Conservation (phyloP, 2,329 filamentous ascomycete species). For the Beauveria varroae region DNA sequence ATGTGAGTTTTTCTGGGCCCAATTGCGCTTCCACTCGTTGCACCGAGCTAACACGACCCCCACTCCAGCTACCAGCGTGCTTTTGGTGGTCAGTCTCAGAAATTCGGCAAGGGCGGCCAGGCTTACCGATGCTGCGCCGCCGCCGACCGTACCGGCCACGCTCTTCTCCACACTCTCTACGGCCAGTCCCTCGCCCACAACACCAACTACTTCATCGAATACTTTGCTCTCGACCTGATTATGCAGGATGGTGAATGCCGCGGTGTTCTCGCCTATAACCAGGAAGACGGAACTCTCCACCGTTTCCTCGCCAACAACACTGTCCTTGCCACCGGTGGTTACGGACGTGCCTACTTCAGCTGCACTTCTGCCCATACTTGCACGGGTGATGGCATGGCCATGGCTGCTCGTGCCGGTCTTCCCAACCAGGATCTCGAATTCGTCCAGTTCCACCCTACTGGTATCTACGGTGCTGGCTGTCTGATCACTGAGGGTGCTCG, state of each 20-base stretch:
- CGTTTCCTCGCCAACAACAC: conserved; percentile 96
- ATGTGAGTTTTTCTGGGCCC: conserved; percentile 51
- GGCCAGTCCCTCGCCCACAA: conserved; percentile 95
- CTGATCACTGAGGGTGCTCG: conserved; percentile 96
- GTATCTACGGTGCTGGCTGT: conserved; percentile 97
- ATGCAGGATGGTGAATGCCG: conserved; percentile 98
- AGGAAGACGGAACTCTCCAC: conserved; percentile 96
- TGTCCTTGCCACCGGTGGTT: conserved; percentile 92
- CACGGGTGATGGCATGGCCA: conserved; percentile 98
- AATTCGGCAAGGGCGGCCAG: conserved; percentile 94
- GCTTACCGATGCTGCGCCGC: conserved; percentile 96
- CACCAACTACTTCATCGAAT: conserved; percentile 99
- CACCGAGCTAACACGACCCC: conserved; percentile 10
- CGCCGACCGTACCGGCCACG: conserved; percentile 93
- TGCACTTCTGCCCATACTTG: conserved; percentile 98
- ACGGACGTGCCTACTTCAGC: conserved; percentile 96
- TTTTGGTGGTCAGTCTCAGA: conserved; percentile 93
- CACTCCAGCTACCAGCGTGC: conserved; percentile 81
- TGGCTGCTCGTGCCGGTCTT: conserved; percentile 95
- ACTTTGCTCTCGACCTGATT: conserved; percentile 92
- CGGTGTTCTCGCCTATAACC: conserved; percentile 95
- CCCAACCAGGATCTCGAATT: conserved; percentile 99
- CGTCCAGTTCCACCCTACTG: conserved; percentile 98
- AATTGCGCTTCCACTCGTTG: background rate
- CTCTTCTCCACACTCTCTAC: conserved; percentile 95